phyloP scores from a whole-genome alignment of 352 stramenopile genomes.

The Pythium aristosporum region DNA sequence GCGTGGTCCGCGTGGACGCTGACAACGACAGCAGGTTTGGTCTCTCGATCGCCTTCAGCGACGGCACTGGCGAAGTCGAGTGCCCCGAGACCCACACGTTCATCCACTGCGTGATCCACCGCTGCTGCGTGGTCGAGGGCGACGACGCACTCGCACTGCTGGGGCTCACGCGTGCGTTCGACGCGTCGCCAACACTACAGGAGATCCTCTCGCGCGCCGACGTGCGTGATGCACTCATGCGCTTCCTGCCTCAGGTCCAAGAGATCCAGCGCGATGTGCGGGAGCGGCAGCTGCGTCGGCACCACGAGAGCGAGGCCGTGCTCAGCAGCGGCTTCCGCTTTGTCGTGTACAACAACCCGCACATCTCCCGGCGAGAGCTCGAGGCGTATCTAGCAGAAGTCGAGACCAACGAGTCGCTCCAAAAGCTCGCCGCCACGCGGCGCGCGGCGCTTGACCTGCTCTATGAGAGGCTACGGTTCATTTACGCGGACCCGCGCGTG shows the following conservation, averaged over 20 bases:
- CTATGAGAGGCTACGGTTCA: conserved; percentile 30
- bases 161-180: not conserved
- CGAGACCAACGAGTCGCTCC: conserved; percentile 30
- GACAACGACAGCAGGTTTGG: not conserved
- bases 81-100: not conserved
- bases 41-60: conserved; percentile 5
- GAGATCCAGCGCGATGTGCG: not conserved
- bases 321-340: conserved; percentile 43
- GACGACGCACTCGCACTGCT: not conserved
- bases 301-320: conserved; percentile 22
- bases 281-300: conserved; percentile 13
- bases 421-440: conserved; percentile 19
- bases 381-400: conserved; percentile 29
- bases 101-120: not conserved
- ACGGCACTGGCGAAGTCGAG: conserved; percentile 5
- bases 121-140: not conserved
- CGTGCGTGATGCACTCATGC: not conserved
- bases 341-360: conserved; percentile 46
- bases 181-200: not conserved
- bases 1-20: not conserved
- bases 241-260: conserved; percentile 1
- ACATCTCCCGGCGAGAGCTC: conserved; percentile 26
- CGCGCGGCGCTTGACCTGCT: conserved; percentile 31
- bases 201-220: not conserved
- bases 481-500: conserved; percentile 30